Evolutionary conservation across 2,329 filamentous ascomycete species (phyloP), one percentile per base, ranked within the genome.

Genomic region (Hypoxylon sp.): DNA sequence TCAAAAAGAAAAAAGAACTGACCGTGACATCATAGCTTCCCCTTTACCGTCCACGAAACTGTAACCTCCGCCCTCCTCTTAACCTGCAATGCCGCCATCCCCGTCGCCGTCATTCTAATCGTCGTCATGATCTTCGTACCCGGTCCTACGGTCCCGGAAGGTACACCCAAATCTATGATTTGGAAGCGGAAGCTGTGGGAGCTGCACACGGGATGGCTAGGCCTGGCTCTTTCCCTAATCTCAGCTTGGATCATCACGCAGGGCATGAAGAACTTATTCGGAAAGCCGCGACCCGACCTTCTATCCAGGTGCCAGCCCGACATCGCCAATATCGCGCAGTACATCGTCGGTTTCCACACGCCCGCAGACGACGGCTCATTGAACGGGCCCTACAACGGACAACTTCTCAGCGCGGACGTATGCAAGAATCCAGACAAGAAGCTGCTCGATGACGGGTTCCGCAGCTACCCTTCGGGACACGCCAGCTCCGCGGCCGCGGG

Each of bases 161-260:
- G 86, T 19, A 90, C 91, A 0, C 89, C 92, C 1, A 86, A 85
- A 70, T 79, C 85, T 3, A 80, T 93, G 59, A 84, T 94, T 48
- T 94, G 93, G 90, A 88, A 88, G 77, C 87, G 93, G 71, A 97
- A 96, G 81, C 79, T 97, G 1, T 98, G 95, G 94, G 94, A 98
- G 79, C 89, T 93, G 78, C 93, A 98, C 77, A 89, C 89, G 1
- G 94, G 93, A 65, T 93, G 91, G 89, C 88, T 97, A 75, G 94
- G 94, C 0, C 85, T 97, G 2, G 92, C 85, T 0, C 83, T 97
- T 17, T 89, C 92, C 2, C 83, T 93, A 8, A 89, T 90, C 2
- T 84, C 88, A 1, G 87, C 92, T 3, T 97, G 92, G 83, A 89
- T 96, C 79, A 89, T 97, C 74, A 95, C 94, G 0, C 90, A 93